A percentile compares a stretch with the other conserved stretches of the same genome.
Evolutionary conservation across 805 yeast genomes (phyloP).

Genomic region (Starmera quercuum): DNA sequence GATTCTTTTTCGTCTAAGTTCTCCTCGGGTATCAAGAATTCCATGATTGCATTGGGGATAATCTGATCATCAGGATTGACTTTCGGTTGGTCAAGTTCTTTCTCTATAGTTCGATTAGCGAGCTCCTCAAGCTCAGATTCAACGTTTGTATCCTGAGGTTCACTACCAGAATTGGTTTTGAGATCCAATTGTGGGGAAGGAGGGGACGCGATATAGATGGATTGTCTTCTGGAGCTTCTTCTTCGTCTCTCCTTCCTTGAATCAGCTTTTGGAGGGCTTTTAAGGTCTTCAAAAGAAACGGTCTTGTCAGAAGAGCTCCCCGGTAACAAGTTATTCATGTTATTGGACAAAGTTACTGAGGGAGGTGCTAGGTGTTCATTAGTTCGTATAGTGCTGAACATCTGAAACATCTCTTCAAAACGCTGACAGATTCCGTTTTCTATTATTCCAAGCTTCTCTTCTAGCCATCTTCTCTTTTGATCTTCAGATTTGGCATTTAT

Average conservation of each 20-base stretch:
- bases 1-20: slow-evolving; percentile 2
- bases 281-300: slow-evolving; percentile 17
- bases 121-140: neutral
- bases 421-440: slow-evolving; percentile 34
- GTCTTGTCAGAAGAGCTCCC: slow-evolving; percentile 11
- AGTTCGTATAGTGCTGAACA: slow-evolving; percentile 32
- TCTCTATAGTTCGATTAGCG: slow-evolving; percentile 10
- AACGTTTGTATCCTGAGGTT: neutral
- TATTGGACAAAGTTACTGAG: slow-evolving; percentile 4
- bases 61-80: slow-evolving; percentile 10
- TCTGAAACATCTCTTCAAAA: slow-evolving; percentile 36
- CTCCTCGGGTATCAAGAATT: slow-evolving; percentile 5
- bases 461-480: slow-evolving; percentile 25
- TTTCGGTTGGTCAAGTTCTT: slow-evolving; percentile 17
- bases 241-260: slow-evolving; percentile 23
- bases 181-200: slow-evolving; percentile 4
- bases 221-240: slow-evolving; percentile 33
- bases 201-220: slow-evolving; percentile 27
- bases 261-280: slow-evolving; percentile 13
- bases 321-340: slow-evolving; percentile 1
- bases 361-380: slow-evolving; percentile 29
- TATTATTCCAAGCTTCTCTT: slow-evolving; percentile 27
- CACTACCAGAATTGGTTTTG: neutral
- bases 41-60: too few relatives aligned
- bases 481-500: slow-evolving; percentile 23